Conservation (phyloP, 257 asterid species). For the Gynochthodes officinalis region DNA sequence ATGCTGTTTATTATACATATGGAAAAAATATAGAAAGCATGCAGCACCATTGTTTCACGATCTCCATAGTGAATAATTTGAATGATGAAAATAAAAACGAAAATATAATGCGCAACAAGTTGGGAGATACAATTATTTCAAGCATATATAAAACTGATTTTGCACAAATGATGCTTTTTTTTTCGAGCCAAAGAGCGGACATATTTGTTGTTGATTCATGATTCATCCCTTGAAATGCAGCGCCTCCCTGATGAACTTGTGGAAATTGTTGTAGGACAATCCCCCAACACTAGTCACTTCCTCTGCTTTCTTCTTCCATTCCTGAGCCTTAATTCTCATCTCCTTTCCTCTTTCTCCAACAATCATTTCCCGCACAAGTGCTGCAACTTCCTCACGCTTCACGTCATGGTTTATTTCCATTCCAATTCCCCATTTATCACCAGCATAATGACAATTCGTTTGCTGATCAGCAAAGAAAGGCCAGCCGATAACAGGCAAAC, state of each 20-base stretch:
- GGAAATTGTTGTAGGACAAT: constrained; percentile 32
- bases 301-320: constrained; percentile 50
- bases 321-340: constrained; percentile 41
- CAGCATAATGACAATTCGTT: constrained; percentile 43
- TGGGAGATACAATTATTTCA: no score
- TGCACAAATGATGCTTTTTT: no score
- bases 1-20: no score
- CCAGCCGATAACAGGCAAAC: constrained; percentile 52
- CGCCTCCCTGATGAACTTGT: constrained; percentile 31
- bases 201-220: neutral
- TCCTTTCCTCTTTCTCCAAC: constrained; percentile 37
- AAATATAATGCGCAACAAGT: no score
- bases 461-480: constrained; percentile 59
- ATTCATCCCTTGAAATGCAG: constrained; percentile 10
- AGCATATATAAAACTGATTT: no score
- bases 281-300: constrained; percentile 41
- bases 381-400: constrained; percentile 41
- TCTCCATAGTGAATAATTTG: no score
- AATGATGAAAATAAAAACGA: no score
- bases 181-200: no score
- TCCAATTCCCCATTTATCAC: constrained; percentile 47
- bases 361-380: constrained; percentile 38
- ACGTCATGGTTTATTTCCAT: constrained; percentile 41
- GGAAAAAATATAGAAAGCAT: no score
- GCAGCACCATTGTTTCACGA: no score